Evolutionary conservation across 768 basidiomycete species (phyloP), one percentile per base, ranked within the genome.

Genomic region (Exsudoporus frostii): DNA sequence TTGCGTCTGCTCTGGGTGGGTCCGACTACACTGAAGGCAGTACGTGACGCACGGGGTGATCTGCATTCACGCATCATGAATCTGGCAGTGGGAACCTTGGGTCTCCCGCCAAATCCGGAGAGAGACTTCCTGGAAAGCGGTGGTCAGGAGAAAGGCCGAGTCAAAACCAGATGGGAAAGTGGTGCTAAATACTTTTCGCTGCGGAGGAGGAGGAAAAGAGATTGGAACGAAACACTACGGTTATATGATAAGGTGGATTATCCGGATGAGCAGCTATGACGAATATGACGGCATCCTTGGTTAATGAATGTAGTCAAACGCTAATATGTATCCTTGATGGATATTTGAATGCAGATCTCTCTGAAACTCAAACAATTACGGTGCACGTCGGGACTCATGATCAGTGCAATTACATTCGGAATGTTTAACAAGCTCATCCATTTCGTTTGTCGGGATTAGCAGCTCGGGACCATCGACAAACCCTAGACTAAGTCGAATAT

Each of bases 201-300:
- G 51, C 80, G 79, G 53, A 74, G 90, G 56, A 73, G 91, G 62
- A 75, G 90, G 58, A 93, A 93, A 70, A 79, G 90, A 58, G 92
- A 93, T 61, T 93, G 92, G 91, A 91, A 91, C 60, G 91, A 93
- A 71, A 90, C 86, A 5, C 70, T 93, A 42, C 76, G 90, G 43
- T 69, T 90, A 50, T 92, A 91, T 58, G 90, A 92, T 58, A 78
- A 88, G 55, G 85, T 90, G 17, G 90, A 92, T 67, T 93, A 90
- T 63, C 88, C 88, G 0, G 78, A 79, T 14, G 84, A 85, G 25
- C 74, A 53, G 11, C 32, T 51, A 17, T 62, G 46, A 66, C 27
- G 27, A 14, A 42, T 46, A 7, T 43, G n/a, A 29, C n/a, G n/a
- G n/a, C n/a, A n/a, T n/a, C n/a, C n/a, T n/a, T n/a, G n/a, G n/a